Evolutionary conservation across 1,284 basidiomycete genomes (phyloP).

Genomic region (Rhizoctonia solani): DNA sequence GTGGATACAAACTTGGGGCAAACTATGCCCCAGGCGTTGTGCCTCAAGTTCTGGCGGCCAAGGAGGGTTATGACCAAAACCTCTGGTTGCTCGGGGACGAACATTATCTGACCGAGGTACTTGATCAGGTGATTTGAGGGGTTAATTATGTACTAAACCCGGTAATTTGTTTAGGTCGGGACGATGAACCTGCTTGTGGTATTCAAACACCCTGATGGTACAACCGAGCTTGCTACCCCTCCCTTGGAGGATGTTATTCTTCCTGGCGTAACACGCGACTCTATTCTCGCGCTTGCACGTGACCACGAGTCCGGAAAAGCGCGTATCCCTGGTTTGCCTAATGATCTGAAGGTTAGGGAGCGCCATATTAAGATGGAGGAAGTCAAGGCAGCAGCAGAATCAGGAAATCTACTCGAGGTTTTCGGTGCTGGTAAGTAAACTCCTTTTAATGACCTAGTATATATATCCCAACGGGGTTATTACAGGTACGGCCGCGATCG

Average conservation of each 20-base stretch:
- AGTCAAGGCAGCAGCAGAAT: constrained; percentile 70
- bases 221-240: constrained; percentile 86
- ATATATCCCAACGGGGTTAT: not conserved
- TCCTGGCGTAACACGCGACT: constrained; percentile 94
- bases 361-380: constrained; percentile 89
- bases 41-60: constrained; percentile 84
- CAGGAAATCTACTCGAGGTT: constrained; percentile 81
- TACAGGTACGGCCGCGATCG: constrained; percentile 42
- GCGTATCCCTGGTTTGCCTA: constrained; percentile 63
- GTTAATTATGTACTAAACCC: not conserved
- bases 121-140: constrained; percentile 1
- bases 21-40: constrained; percentile 92
- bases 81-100: constrained; percentile 92
- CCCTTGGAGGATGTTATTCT: constrained; percentile 95
- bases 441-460: not conserved
- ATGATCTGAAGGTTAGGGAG: constrained; percentile 77
- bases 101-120: constrained; percentile 79
- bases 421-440: constrained; percentile 78
- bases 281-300: constrained; percentile 80
- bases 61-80: constrained; percentile 90
- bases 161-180: constrained; percentile 61
- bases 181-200: constrained; percentile 96
- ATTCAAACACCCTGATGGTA: constrained; percentile 74
- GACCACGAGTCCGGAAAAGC: constrained; percentile 68
- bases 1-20: constrained; percentile 87